Base-by-base conservation (phyloP, 257 asterid species). In the Cruciata laevipes region DNA sequence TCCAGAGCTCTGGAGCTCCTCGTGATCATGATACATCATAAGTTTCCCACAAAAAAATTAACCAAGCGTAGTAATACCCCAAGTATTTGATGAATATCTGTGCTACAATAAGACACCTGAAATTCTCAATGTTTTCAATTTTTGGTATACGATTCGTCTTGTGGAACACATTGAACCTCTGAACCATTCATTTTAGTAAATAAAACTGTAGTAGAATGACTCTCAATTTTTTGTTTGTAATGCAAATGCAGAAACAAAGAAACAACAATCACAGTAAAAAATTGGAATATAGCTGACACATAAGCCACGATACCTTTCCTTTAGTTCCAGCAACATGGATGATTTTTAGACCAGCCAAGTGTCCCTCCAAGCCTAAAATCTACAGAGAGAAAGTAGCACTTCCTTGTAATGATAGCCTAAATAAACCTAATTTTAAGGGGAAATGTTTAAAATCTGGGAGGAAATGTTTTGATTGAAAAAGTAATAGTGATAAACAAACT, bases 291-390 rank as follows among this genome's bases (percentile, higher is more conserved):
- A 11, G 52, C 51, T 20, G 35, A 6, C 10, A 66, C 21, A 33
- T 24, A 73, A 66, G 53, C 70, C 33, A 62, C 18, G 47, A 47
- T 88, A 90, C 96, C 96, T 90, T 90, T 78, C 97, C 97, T 85
- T 90, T 90, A 61, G 96, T 90, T 73, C 97, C 97, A 74, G 95
- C 86, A 71, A 86, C 96, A 72, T 90, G 97, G 77, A 90, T 86
- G 64, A 88, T 82, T 79, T 85, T 86, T 57, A 90, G 90, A 67
- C 67, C 77, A 37, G 80, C 83, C 71, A 90, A 69, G 57, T 65
- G 74, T 69, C 85, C 86, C 72, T 90, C 92, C 83, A 90, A 76
- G 70, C 79, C 95, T 90, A 90, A 76, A 73, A 88, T 86, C 96
- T 86, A 87, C 74, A 74, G 74, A 47, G 75, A 64, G 69, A 79